These are phyloP conservation scores for Nakazawaea siamensis DNA, from an alignment of 805 yeast species.

Conservation along the genomic window DNA sequence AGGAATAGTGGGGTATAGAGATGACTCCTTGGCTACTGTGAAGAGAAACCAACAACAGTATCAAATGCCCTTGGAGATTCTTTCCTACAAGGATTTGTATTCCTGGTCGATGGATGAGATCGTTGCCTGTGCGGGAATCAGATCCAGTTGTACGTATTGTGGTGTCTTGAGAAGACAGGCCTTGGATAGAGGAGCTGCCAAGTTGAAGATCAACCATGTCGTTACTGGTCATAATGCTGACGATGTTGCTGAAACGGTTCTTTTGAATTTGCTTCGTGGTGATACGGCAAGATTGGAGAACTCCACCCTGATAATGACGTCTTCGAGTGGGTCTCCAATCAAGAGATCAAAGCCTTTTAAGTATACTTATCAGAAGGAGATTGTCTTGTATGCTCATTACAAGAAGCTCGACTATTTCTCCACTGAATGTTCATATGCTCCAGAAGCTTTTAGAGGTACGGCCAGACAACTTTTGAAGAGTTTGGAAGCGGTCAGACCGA, in stretches of 20 bases:
- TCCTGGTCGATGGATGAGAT: conserved; percentile 99
- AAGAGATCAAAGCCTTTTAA: conserved; percentile 94
- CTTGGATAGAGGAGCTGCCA: conserved; percentile 89
- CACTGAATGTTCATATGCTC: conserved; percentile 96
- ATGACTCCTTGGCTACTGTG: conserved; percentile 94
- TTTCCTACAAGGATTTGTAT: conserved; percentile 82
- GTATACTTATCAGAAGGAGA: conserved; percentile 93
- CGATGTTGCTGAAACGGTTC: conserved; percentile 97
- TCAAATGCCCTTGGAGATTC: conserved; percentile 30
- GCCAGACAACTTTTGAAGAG: conserved; percentile 89
- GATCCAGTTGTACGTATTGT: conserved; percentile 95
- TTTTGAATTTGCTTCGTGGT: conserved; percentile 94
- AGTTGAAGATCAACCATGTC: conserved; percentile 77
- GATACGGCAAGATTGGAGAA: conserved; percentile 88
- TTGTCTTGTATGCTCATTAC: conserved; percentile 94
- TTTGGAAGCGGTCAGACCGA: conserved; percentile 82
- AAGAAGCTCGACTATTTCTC: conserved; percentile 91
- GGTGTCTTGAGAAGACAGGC: conserved; percentile 97
- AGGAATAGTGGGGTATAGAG: conserved; percentile 95
- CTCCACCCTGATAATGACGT: conserved; percentile 80
- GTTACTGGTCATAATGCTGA: conserved; percentile 99
- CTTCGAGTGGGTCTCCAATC: conserved; percentile 77
- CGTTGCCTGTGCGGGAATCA: conserved; percentile 86
- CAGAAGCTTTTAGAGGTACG: conserved; percentile 97
- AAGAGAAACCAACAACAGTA: conserved; percentile 81